Evolutionary conservation across 73 alveolate species (phyloP), one percentile per base, ranked within the genome.

Genomic region (Paraurostyla sp.): DNA sequence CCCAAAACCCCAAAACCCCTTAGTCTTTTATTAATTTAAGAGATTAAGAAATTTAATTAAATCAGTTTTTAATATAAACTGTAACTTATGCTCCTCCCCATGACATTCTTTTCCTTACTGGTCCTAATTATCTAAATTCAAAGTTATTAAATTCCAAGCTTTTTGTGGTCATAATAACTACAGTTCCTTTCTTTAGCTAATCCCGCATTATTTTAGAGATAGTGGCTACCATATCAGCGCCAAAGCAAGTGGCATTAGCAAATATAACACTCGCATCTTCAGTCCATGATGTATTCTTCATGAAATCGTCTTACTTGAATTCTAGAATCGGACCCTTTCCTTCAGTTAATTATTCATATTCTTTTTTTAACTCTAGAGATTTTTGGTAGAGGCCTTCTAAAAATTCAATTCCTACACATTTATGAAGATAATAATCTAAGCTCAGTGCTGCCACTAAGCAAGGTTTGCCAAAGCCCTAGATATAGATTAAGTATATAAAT

Each of bases 201-300:
- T 50, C 89, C 4, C 42, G 0, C 29, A 78, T 23, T 7, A 35
- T 30, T 29, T 78, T 51, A 51, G 76, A 54, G 7, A 78, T 54
- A 3, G 15, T 6, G 32, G 36, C 41, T 16, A 78, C 89, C 89
- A 49, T 51, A 1, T 78, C 43, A 3, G 62, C 50, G 25, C 52
- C 89, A 51, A 78, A 78, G 60, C 89, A 78, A 13, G 89, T 78
- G 11, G 89, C 89, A 78, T 78, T 78, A 9, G 89, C 89, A 36
- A 78, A 78, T 29, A 78, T 59, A n/a, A 78, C 40, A 54, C 52
- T 78, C 29, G 89, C 89, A 18, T 54, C 78, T 2, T 18, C 2
- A 7, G 78, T 57, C 89, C 89, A 78, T 51, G 7, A 54, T 49
- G 58, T 33, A 33, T 78, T 78, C 20, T 51, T 54, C 6, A 78